A percentile compares a stretch with the other conserved stretches of the same genome.
These are phyloP conservation scores for Hortaea werneckii DNA, from an alignment of 2,329 filamentous ascomycete genomes.

Conservation along the genomic window DNA sequence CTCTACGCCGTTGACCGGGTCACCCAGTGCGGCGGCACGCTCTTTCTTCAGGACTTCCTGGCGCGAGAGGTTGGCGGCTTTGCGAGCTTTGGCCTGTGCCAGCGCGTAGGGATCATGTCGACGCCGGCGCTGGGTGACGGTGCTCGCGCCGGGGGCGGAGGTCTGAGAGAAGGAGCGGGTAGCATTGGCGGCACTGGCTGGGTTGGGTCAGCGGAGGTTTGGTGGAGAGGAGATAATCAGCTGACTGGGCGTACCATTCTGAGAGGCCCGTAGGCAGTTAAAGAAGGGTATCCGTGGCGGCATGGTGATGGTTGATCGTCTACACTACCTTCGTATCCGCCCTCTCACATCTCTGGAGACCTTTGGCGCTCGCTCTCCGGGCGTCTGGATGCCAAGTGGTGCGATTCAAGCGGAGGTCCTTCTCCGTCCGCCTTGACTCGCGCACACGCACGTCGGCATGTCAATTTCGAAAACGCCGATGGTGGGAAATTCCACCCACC, in stretches of 20 bases:
- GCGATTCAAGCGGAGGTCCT: not conserved
- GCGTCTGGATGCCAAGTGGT: not conserved
- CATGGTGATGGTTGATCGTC: constrained; percentile 23
- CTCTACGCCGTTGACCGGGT: constrained; percentile 66
- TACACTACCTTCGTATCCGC: not conserved
- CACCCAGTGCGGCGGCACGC: constrained; percentile 56
- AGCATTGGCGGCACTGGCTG: constrained; percentile 35
- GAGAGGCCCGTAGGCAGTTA: constrained; percentile 26
- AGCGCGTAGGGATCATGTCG: constrained; percentile 73
- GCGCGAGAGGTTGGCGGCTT: constrained; percentile 69
- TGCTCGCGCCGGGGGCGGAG: constrained; percentile 49
- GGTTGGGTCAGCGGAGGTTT: not conserved
- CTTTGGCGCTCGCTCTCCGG: not conserved
- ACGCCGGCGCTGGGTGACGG: constrained; percentile 44
- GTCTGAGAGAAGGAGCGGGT: constrained; percentile 53
- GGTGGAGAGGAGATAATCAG: not conserved
- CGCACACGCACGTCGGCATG: constrained; percentile 3
- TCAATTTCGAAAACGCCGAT: constrained; percentile 5
- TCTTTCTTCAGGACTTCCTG: constrained; percentile 58
- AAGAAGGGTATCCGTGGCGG: constrained; percentile 38
- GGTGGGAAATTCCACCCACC: constrained; percentile 17
- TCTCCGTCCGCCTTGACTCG: constrained; percentile 2
- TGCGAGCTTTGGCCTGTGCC: constrained; percentile 72
- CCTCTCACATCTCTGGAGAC: not conserved
- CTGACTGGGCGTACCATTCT: not conserved